Base-by-base conservation (phyloP, 1,284 basidiomycete genomes). In the Papiliotrema terrestris region DNA sequence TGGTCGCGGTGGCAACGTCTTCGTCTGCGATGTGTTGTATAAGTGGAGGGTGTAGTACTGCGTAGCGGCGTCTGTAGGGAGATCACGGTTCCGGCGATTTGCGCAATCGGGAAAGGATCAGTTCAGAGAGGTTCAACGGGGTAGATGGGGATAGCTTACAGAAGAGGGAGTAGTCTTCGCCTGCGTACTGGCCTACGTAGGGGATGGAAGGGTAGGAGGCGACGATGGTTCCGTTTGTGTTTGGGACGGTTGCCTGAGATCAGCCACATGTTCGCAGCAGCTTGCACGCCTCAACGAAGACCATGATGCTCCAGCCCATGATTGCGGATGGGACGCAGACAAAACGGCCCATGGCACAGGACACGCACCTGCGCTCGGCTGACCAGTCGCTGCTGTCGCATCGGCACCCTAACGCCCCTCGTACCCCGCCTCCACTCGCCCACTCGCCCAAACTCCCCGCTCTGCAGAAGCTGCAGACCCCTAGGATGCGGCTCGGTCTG, bases 161-260 rank as follows among this genome's bases (percentile, higher is more conserved):
- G 55, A 71, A 67, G 43, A 61, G 52, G 32, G 64, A 57, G 11
- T 64, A 69, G 53, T 75, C 74, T 47, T 73, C 74, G 59, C 67
- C 62, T 32, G 91, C 93, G 75, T 87, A 98, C 73, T 97, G 94
- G 0, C 91, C 96, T 13, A 87, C 90, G 71, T 98, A 98, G 35
- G 93, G 86, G 55, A 92, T 90, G 14, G 85, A 79, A 3, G 82
- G 81, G 66, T 93, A 93, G 37, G 81, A 80, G 1, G 91, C 90
- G 0, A 98, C 93, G 13, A 91, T 84, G 1, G 89, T 89, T 3
- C 95, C 95, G 60, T 84, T 82, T 3, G 87, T 84, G 68, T 96
- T 97, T 0, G 94, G 95, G 11, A 96, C 78, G 22, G 89, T 79
- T 44, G 83, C 80, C 87, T 91, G 62, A 15, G 17, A 35, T 35